Conservation (phyloP, 1,139 yeast genomes). For the Debaryomyces nepalensis region DNA sequence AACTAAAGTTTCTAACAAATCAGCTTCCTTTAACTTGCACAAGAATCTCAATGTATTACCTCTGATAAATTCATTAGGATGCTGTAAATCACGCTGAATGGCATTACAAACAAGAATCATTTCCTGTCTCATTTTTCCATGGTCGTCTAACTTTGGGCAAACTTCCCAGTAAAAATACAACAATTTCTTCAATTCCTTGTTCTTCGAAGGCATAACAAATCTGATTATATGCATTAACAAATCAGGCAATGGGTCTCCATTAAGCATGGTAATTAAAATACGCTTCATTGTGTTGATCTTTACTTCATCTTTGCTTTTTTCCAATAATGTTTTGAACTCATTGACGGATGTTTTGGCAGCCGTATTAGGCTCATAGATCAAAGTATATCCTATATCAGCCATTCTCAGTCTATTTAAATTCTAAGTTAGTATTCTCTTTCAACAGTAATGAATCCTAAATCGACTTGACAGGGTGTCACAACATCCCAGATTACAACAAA, state of each 20-base stretch:
- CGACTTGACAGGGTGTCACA: constrained; percentile 10
- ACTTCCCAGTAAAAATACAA: constrained; percentile 98
- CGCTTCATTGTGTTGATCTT: constrained; percentile 91
- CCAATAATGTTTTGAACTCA: constrained; percentile 81
- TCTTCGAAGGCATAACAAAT: constrained; percentile 94
- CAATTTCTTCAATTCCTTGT: constrained; percentile 88
- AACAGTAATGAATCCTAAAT: not conserved
- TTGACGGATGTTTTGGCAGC: constrained; percentile 70
- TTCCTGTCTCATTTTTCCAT: constrained; percentile 94
- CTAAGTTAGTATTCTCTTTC: constrained; percentile 4
- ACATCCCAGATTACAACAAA: not conserved
- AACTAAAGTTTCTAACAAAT: constrained; percentile 90
- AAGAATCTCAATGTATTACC: constrained; percentile 94
- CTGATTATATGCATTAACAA: constrained; percentile 95
- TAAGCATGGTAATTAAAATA: constrained; percentile 83
- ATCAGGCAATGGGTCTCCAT: constrained; percentile 95
- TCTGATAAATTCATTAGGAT: constrained; percentile 95
- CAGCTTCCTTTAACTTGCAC: constrained; percentile 90
- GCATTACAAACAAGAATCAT: constrained; percentile 99
- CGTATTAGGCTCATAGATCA: constrained; percentile 77
- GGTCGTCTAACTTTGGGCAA: constrained; percentile 86
- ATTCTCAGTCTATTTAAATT: constrained; percentile 21
- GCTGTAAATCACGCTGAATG: constrained; percentile 95
- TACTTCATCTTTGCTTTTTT: constrained; percentile 86
- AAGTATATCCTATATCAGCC: constrained; percentile 67